A percentile compares a stretch with the other conserved stretches of the same genome.
Evolutionary conservation across 2,329 filamentous ascomycete genomes (phyloP).

Genomic region (Xylaria sp.): DNA sequence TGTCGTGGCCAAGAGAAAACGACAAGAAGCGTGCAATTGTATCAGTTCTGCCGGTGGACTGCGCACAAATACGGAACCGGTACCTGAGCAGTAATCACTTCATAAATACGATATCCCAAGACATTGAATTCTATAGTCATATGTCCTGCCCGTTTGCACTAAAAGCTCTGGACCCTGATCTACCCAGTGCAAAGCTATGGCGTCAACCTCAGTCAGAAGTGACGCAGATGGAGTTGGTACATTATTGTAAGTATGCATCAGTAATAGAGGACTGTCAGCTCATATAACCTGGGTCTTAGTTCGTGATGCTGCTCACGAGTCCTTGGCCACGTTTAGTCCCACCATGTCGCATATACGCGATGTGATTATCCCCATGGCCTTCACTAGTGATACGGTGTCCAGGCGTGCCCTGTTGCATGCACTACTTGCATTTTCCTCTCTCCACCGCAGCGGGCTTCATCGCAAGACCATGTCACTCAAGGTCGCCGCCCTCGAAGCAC

Average conservation of each 20-base stretch:
- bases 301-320: slow-evolving; percentile 37
- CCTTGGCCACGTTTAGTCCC: slow-evolving; percentile 39
- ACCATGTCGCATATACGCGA: slow-evolving; percentile 38
- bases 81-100: slow-evolving; percentile 26
- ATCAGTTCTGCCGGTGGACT: neutral
- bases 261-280: neutral
- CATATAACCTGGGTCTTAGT: slow-evolving; percentile 32
- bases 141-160: slow-evolving; percentile 10
- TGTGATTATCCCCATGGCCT: slow-evolving; percentile 43
- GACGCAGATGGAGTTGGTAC: slow-evolving; percentile 31
- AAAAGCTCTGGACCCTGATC: neutral
- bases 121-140: slow-evolving; percentile 39
- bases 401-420: slow-evolving; percentile 41
- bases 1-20: slow-evolving; percentile 47
- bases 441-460: slow-evolving; percentile 41
- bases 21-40: slow-evolving; percentile 44
- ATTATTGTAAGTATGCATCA: slow-evolving; percentile 35
- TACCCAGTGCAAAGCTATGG: slow-evolving; percentile 13
- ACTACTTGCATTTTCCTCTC: slow-evolving; percentile 45
- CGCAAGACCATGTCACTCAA: slow-evolving; percentile 44
- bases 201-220: slow-evolving; percentile 17
- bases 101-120: slow-evolving; percentile 42
- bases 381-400: slow-evolving; percentile 37
- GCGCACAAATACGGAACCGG: neutral
- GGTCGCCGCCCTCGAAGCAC: slow-evolving; percentile 39